A percentile compares a stretch with the other conserved stretches of the same genome.
Conservation (phyloP, 1,284 basidiomycete genomes). For the Psilocybe mexicana region DNA sequence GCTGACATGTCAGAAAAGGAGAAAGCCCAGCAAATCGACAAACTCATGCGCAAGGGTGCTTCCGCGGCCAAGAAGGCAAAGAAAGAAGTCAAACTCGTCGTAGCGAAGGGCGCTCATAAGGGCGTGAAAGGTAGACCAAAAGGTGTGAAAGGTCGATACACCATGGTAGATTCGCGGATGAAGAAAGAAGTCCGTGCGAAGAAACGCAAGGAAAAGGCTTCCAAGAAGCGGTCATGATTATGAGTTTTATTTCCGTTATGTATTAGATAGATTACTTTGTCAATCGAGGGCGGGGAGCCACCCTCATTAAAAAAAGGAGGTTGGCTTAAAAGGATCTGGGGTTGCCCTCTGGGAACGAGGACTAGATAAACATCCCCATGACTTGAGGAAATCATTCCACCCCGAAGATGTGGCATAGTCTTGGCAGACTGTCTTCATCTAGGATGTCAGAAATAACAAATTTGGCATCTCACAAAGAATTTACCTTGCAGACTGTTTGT, state of each 20-base stretch:
- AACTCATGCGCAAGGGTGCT: conserved; percentile 82
- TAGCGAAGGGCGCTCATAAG: conserved; percentile 89
- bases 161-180: conserved; percentile 90
- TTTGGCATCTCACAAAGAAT: conserved; percentile 8
- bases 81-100: conserved; percentile 86
- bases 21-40: conserved; percentile 92
- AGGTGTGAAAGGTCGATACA: conserved; percentile 92
- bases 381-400: conserved; percentile 55
- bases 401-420: conserved; percentile 37
- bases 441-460: conserved; percentile 7
- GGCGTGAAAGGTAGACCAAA: conserved; percentile 93
- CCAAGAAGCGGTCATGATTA: conserved; percentile 49
- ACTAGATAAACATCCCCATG: conserved; percentile 44
- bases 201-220: conserved; percentile 69
- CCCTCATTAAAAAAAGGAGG: background rate
- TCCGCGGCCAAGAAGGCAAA: conserved; percentile 69
- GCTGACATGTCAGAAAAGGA: conserved; percentile 92
- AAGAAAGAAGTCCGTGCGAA: conserved; percentile 82
- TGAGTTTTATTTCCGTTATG: conserved; percentile 5
- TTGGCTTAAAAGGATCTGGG: conserved; percentile 1
- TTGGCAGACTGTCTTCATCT: conserved; percentile 46
- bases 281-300: background rate
- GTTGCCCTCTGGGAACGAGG: background rate
- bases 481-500: conserved; percentile 56
- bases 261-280: background rate